phyloP scores from a whole-genome alignment of 306 rosid species.

The Lathyrus tuberosus region DNA sequence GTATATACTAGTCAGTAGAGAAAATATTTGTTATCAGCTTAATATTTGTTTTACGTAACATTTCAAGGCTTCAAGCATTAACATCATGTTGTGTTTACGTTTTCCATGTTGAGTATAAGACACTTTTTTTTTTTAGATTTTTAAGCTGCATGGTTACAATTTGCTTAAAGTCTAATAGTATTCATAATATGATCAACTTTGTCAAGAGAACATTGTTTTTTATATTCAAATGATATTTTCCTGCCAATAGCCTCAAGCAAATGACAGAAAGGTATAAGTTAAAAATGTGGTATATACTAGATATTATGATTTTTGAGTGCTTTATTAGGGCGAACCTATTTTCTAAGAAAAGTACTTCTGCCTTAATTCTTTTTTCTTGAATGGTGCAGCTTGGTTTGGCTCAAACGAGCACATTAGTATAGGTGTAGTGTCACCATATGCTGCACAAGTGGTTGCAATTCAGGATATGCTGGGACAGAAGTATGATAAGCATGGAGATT shows the following conservation, averaged over 20 bases:
- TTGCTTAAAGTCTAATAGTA: too few relatives aligned
- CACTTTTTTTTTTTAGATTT: background rate
- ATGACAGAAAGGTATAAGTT: too few relatives aligned
- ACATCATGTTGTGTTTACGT: background rate
- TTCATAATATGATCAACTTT: too few relatives aligned
- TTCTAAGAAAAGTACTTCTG: too few relatives aligned
- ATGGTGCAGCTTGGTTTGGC: constrained; percentile 54
- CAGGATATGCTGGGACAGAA: constrained; percentile 51
- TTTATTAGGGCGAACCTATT: too few relatives aligned
- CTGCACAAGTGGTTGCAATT: constrained; percentile 74
- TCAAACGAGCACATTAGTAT: constrained; percentile 47
- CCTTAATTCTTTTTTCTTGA: background rate
- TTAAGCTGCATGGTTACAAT: too few relatives aligned
- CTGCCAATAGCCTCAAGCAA: too few relatives aligned
- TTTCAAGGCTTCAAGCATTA: constrained; percentile 4
- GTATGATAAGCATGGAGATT: constrained; percentile 50
- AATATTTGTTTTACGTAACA: background rate
- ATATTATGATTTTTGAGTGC: background rate
- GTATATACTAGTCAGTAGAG: background rate
- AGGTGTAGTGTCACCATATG: constrained; percentile 85
- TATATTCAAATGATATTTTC: too few relatives aligned
- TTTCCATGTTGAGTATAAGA: background rate
- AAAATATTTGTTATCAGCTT: background rate
- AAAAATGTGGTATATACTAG: background rate
- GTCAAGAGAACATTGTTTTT: too few relatives aligned